Evolutionary conservation across 768 basidiomycete genomes (phyloP), one percentile per base, ranked within the genome.

Genomic region (Chalciporus chontae): DNA sequence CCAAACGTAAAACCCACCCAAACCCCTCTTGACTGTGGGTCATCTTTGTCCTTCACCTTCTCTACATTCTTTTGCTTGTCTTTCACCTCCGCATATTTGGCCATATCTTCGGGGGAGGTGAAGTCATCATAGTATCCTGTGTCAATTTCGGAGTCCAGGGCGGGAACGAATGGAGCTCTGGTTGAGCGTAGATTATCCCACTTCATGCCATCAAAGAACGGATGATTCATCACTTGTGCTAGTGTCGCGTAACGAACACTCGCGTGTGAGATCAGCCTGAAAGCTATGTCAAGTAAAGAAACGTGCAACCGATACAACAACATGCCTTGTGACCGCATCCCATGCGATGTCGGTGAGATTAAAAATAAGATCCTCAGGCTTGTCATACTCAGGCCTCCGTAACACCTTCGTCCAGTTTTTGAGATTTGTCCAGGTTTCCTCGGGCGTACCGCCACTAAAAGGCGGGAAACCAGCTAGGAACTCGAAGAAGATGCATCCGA

Each of bases 371-470:
- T 99, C 96, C 65, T 98, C 94, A 2, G 91, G 89, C 56, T 87
- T 86, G 65, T 97, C 94, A 59, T 98, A 99, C 59, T 94, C 87
- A 2, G 96, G 96, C 50, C 96, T 70, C n/a, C 87, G 76, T 5
- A 99, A 76, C 1, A 93, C 92, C 54, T 88, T 88, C 15, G 85
- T 83, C 96, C 96, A 99, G 66, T 97, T 97, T 71, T 97, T 97
- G 54, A 99, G 72, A 70, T 98, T 98, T 14, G 92, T 92, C 96
- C 96, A 99, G 0, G 96, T 99, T 70, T 99, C 96, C 57, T 99
- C 94, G 0, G 94, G 89, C 0, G 88, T 93, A 36, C 87, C 82
- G 15, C 96, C 96, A 41, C 91, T 96, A 73, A 99, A 99, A 2
- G 96, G 96, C 11, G 96, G 96, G 72, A 96, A 99, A 23, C 96